Conservation (phyloP, 306 rosid species). For the Luffa acutangula region DNA sequence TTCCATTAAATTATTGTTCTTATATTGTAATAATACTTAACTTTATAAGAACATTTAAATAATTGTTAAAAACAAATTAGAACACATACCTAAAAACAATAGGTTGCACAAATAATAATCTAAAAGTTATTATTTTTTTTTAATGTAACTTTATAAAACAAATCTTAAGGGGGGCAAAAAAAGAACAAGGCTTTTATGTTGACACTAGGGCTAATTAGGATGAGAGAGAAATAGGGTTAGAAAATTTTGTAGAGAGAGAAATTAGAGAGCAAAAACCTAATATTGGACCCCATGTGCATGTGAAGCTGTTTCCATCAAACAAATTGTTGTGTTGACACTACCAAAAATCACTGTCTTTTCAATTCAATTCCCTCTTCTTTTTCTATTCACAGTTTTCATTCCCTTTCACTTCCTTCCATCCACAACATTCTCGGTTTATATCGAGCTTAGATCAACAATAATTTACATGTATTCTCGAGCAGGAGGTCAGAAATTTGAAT, state of each 20-base stretch:
- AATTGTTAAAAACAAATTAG: not conserved
- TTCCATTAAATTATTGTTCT: not conserved
- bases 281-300: constrained; percentile 67
- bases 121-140: not conserved
- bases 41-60: not conserved
- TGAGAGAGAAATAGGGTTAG: constrained; percentile 1
- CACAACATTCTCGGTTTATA: too few species aligned
- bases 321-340: not conserved
- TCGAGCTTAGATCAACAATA: too few species aligned
- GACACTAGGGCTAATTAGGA: not conserved
- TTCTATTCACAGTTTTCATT: not conserved
- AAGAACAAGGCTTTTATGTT: not conserved
- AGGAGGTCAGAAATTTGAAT: too few species aligned
- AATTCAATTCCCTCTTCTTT: not conserved
- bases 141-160: not conserved
- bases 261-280: constrained; percentile 47
- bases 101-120: not conserved
- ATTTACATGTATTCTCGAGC: too few species aligned
- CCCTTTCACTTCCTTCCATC: not conserved
- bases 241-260: constrained; percentile 7
- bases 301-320: constrained; percentile 43
- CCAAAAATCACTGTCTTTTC: not conserved
- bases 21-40: not conserved
- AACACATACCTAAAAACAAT: not conserved
- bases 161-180: not conserved